Evolutionary conservation across 2,329 filamentous ascomycete species (phyloP), one percentile per base, ranked within the genome.

Genomic region (Pseudogymnoascus sp.): DNA sequence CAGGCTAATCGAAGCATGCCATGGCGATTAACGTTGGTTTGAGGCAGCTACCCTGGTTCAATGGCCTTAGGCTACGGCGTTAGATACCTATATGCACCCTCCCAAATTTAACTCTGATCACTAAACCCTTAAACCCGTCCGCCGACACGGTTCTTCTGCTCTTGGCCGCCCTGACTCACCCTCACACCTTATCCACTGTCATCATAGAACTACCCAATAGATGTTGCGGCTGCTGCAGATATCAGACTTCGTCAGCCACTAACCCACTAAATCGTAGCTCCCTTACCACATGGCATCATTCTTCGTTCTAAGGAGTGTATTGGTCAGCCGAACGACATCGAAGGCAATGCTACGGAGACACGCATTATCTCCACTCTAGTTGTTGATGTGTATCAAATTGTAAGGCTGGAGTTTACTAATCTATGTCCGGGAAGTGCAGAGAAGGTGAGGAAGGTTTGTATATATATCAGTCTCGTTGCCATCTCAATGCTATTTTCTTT

Each of bases 311-410:
- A 50, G 25, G 8, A 30, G 22, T 50, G 25, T 16, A 50, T 50
- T 50, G 43, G 43, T 50, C 43, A 50, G 43, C 43, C 25, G 43
- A 50, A 50, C 43, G 43, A 30, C 43, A 11, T 50, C 43, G 43
- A 50, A 30, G 16, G 43, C 43, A 30, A 14, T 30, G 25, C 22
- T 11, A 50, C 25, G 43, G 43, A 50, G 16, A 43, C 39, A 43
- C 2, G 6, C 18, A 43, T 43, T 43, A 43, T 30, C 43, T 50
- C 43, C 43, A 50, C 25, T 6, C 22, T 5, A n/a, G 12, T 7
- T 6, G 4, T 50, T 30, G 43, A 16, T 12, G 43, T 30, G 25
- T 50, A 50, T 50, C 43, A 50, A 25, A 50, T 30, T 30, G 7
- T 11, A 30, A 30, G 43, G 43, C 25, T 50, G 43, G 43, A 28